Base-by-base conservation (phyloP, 2,329 filamentous ascomycete genomes). In the Aureobasidium subglaciale region DNA sequence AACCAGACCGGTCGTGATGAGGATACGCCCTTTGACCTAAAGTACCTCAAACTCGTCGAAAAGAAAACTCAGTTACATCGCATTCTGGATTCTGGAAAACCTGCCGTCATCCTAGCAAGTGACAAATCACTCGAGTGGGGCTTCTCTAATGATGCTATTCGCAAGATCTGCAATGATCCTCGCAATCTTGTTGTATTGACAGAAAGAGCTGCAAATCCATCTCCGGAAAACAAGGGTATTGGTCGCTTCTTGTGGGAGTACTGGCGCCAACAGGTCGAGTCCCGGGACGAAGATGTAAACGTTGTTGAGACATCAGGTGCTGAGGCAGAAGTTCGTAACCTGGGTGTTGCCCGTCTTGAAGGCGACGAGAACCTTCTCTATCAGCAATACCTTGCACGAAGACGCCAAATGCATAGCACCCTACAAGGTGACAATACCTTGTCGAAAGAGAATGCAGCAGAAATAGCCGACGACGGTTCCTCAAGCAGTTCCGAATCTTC, bases 81-180 rank as follows among this genome's bases (percentile, higher is more conserved):
- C 63, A 77, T 93, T 56, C 67, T 86, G 9, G 57, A 73, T 78
- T 62, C 76, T 18, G 67, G 70, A 42, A 75, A 74, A 20, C 78
- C 84, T 65, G 71, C 84, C 53, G 90, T 99, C 15, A 93, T 99
- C 50, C 77, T 99, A 56, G 91, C 93, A 2, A 96, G 90, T 63
- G 92, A 97, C 68, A 81, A 84, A 3, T 95, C 88, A 27, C 73
- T 97, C 18, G 90, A 96, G 63, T 99, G 93, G 93, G 93, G 93
- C 0, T 95, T 96, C 65, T 95, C 93, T 0, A 89, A 87, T 64
- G 85, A 92, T 53, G 78, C 91, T 0, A 73, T 99, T 46, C 83
- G 81, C 60, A 78, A 79, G 9, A 78, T 99, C 55, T 90, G 90
- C 0, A 78, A 81, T 57, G 87, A 95, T 61, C 75, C 85, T 1